Evolutionary conservation across 1,284 basidiomycete genomes (phyloP), one percentile per base, ranked within the genome.

Genomic region (Cerioporus squamosus): DNA sequence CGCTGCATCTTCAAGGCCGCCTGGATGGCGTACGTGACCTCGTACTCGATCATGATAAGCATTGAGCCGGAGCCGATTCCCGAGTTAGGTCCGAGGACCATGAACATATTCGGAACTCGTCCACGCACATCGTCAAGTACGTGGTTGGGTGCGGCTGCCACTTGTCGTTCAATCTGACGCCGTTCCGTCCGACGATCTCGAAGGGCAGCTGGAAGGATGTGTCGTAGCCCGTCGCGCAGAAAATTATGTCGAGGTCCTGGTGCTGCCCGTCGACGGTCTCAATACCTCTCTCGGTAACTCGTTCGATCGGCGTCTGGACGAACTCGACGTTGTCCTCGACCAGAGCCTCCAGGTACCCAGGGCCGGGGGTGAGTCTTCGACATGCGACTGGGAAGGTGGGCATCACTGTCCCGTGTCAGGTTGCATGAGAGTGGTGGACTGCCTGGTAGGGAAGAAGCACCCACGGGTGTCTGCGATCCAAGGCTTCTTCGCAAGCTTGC

Each of bases 91-190:
- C 86, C 86, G 12, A 83, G 71, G 22, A 75, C 66, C 59, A 79
- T 76, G 74, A 86, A 86, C 76, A 79, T 79, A 68, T 87, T 88
- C 23, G 86, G 68, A 88, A 87, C 3, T 81, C 82, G 53, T 86
- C 82, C 17, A 81, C 77, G 33, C 80, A 79, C 31, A 87, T 65
- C 3, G 79, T 75, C 9, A 88, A 74, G 67, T 88, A 88, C 12
- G 83, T 80, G 14, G 70, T 66, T 1, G 86, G 84, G 65, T 85
- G 77, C 3, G 83, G 83, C 8, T 70, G 72, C 68, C 81, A 83
- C 55, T 79, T 79, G 5, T 82, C 76, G 51, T 78, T 76, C 5
- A 88, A 71, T 31, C 77, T 73, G 8, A 77, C 59, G 6, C 83
- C 82, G 23, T 75, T 70, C 36, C 80, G 78, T 7, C 85, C 85